Evolutionary conservation across 1,284 basidiomycete genomes (phyloP), one percentile per base, ranked within the genome.

Genomic region (Mrakiaceae sp.): DNA sequence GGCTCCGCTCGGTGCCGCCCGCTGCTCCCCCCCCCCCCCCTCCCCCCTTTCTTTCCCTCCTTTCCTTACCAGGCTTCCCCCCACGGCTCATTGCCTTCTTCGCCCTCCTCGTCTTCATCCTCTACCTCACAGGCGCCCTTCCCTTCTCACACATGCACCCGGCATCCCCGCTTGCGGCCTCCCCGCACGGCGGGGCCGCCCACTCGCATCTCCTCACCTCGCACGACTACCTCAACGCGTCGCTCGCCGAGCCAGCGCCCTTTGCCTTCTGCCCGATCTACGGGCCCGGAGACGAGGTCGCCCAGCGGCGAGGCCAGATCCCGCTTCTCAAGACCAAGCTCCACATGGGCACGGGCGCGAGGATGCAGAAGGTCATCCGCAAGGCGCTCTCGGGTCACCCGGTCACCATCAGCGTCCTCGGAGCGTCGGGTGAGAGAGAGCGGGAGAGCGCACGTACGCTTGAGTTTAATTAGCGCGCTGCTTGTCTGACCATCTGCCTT

Each of bases 181-280:
- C 54, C 39, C 27, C 50, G 11, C 64, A 65, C 44, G 48, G 42
- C 60, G 55, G 55, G 42, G 56, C 55, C 87, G 51, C 67, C 49
- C 69, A 68, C 63, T 66, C 67, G 53, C 72, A 86, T 84, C 66
- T 57, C 27, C 71, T 79, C 52, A 71, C 74, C 3, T 74, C 78
- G 6, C 70, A 72, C 62, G 75, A 79, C 68, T 79, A 79, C 69
- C 70, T 79, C 55, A 79, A 79, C 70, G 75, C 73, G 48, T 76
- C 76, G 12, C 66, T 63, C 71, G 78, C 72, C 11, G 82, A 85
- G 59, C 80, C 82, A 6, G 85, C 84, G 67, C 92, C 93, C 0
- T 97, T 97, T 75, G 79, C 81, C 0, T 97, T 97, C 75, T 97
- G 93, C 73, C 92, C 93, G 0, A 82, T 84, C 2, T 89, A 88